phyloP scores from a whole-genome alignment of 768 basidiomycete genomes.

The Clathrus columnatus region DNA sequence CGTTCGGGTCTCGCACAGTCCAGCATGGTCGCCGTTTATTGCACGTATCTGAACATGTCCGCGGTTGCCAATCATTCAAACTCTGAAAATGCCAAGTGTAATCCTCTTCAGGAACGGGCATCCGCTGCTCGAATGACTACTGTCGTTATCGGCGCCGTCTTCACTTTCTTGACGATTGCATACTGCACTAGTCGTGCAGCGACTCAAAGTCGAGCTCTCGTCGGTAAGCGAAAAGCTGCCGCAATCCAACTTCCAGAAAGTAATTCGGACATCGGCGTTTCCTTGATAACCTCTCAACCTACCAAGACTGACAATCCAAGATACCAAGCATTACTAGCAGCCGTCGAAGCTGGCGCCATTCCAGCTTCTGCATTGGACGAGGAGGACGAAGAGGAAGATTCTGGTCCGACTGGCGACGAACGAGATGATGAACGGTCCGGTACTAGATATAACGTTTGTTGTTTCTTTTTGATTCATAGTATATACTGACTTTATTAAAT shows the following conservation, averaged over 20 bases:
- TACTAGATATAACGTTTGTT: conserved; percentile 84
- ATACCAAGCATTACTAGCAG: conserved; percentile 90
- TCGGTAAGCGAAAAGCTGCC: conserved; percentile 57
- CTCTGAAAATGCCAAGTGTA: conserved; percentile 55
- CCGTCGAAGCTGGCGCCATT: conserved; percentile 93
- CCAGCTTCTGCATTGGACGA: conserved; percentile 85
- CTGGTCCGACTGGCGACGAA: conserved; percentile 51
- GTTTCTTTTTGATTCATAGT: background rate
- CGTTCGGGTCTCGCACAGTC: conserved; percentile 92
- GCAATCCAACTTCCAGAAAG: conserved; percentile 53
- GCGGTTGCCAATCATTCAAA: conserved; percentile 91
- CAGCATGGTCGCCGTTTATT: conserved; percentile 96
- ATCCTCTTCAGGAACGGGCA: conserved; percentile 69
- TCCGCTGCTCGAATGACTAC: conserved; percentile 73
- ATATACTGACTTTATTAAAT: conserved; percentile 9
- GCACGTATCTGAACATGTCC: conserved; percentile 89
- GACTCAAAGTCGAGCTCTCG: conserved; percentile 86
- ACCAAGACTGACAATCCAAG: conserved; percentile 75
- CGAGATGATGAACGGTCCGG: conserved; percentile 90
- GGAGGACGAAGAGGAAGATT: conserved; percentile 62
- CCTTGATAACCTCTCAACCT: conserved; percentile 75
- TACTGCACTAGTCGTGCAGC: conserved; percentile 96
- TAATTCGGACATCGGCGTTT: conserved; percentile 49
- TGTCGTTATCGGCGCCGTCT: conserved; percentile 82
- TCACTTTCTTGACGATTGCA: conserved; percentile 97